Conservation (phyloP, 768 basidiomycete genomes). For the Phylloporus rhodoxanthus region DNA sequence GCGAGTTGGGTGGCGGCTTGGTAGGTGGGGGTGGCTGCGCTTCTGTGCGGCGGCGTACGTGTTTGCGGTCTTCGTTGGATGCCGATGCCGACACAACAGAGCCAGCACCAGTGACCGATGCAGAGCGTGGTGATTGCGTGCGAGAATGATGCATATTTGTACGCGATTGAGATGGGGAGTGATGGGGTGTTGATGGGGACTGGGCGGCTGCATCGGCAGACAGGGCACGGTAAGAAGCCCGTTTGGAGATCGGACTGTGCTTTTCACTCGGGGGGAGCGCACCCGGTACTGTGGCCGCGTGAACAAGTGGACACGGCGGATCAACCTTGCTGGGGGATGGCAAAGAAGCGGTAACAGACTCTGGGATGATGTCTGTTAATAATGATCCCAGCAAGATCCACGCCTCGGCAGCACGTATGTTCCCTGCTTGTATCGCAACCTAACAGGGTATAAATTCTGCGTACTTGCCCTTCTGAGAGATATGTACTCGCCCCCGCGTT, state of each 20-base stretch:
- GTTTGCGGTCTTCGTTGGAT: conserved; percentile 20
- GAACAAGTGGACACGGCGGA: conserved; percentile 26
- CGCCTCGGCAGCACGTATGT: conserved; percentile 50
- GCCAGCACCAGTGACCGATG: neutral
- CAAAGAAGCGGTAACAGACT: conserved; percentile 24
- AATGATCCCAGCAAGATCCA: conserved; percentile 64
- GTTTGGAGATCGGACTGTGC: conserved; percentile 15
- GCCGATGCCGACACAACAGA: neutral
- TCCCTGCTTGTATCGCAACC: conserved; percentile 57
- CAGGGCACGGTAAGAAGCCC: conserved; percentile 19
- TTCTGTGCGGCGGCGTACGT: conserved; percentile 14
- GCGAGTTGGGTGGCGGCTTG: conserved; percentile 35
- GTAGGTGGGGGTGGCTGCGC: conserved; percentile 12
- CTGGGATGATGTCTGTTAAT: conserved; percentile 44
- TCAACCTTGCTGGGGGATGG: conserved; percentile 17
- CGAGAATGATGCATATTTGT: conserved; percentile 5
- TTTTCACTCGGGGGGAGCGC: conserved; percentile 28
- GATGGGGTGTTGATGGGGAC: conserved; percentile 9
- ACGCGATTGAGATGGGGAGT: conserved; percentile 24
- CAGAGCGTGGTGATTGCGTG: conserved; percentile 12
- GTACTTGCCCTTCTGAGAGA: neutral
- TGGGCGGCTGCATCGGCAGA: conserved; percentile 24
- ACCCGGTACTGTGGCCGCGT: conserved; percentile 41
- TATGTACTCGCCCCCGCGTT: conserved; percentile 50
- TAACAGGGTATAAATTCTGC: conserved; percentile 18